These are phyloP conservation scores for Apiotrichum akiyoshidainum DNA, from an alignment of 1,284 basidiomycete species.

Conservation along the genomic window DNA sequence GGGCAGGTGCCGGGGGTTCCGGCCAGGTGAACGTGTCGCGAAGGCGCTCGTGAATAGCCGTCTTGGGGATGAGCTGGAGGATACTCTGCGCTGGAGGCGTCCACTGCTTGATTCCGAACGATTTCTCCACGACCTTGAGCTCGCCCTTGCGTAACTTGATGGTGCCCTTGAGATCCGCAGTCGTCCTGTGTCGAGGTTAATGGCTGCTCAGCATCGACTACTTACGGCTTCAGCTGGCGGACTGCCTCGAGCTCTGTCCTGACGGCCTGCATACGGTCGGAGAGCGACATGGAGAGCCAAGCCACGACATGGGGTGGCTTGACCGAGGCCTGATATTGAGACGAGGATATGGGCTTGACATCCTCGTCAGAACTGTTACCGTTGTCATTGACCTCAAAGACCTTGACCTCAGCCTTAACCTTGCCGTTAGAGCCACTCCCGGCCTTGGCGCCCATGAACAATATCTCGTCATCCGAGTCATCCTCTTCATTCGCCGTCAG, in stretches of 20 bases:
- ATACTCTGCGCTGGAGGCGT: neutral
- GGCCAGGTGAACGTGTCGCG: constrained; percentile 2
- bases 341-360: neutral
- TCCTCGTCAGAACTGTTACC: constrained; percentile 6
- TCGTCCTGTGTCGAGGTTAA: neutral
- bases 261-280: constrained; percentile 7
- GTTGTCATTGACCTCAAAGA: constrained; percentile 12
- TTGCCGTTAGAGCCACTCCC: neutral
- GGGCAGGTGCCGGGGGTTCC: neutral
- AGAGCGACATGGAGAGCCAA: constrained; percentile 6
- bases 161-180: neutral
- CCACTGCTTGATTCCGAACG: constrained; percentile 8
- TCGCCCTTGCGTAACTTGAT: constrained; percentile 1
- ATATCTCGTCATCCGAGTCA: constrained; percentile 9
- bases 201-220: neutral
- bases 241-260: constrained; percentile 4
- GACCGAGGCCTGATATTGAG: neutral
- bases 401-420: neutral
- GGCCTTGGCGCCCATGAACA: neutral
- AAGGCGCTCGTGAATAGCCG: constrained; percentile 3
- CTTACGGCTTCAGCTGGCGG: constrained; percentile 1
- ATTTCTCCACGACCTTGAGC: neutral
- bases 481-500: neutral
- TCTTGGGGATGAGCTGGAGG: neutral
- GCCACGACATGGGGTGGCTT: neutral